Evolutionary conservation across 1,284 basidiomycete species (phyloP), one percentile per base, ranked within the genome.

Genomic region (Ceratobasidium sp.): DNA sequence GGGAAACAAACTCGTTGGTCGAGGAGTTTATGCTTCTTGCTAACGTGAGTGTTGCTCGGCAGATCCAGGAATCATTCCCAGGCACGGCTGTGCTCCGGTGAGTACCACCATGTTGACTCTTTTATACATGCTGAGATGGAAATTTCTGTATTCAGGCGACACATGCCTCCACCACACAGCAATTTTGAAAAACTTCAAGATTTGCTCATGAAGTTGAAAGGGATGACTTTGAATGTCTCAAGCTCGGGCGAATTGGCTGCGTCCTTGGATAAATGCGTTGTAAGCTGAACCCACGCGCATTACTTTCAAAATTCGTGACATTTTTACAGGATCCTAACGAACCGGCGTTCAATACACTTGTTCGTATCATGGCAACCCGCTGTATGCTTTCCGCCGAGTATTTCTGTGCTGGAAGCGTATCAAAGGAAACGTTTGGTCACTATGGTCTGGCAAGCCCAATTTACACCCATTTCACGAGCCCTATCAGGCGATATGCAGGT

Each of bases 21-120:
- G 97, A 99, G 77, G 97, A 99, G 79, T 99, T 99, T 78, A 99
- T 99, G 97, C 81, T 99, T 71, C 85, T 99, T 68, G 97, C 97
- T 29, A 99, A 99, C 75, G 91, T 97, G 73, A 93, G 90, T 71
- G 97, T 98, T 0, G 97, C 96, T 7, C 80, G 82, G 74, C 91
- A 90, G 77, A 98, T 98, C 50, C 91, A 98, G 76, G 93, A 97
- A 75, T 87, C 90, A 1, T 99, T 95, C 80, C 96, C 97, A 1
- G 91, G 94, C 75, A 98, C 95, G 0, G 93, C 95, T 2, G 96
- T 99, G 0, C 81, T 99, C 50, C 85, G 93, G 89, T 91, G 56
- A 53, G 81, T 77, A 29, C 7, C 46, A 42, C n/a, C 36, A 19
- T 7, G 2, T 27, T 46, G 8, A n/a, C 50, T 6, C 42, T 21